phyloP scores from a whole-genome alignment of 805 yeast species.

The Hemisphaericaspora nanyangensis region DNA sequence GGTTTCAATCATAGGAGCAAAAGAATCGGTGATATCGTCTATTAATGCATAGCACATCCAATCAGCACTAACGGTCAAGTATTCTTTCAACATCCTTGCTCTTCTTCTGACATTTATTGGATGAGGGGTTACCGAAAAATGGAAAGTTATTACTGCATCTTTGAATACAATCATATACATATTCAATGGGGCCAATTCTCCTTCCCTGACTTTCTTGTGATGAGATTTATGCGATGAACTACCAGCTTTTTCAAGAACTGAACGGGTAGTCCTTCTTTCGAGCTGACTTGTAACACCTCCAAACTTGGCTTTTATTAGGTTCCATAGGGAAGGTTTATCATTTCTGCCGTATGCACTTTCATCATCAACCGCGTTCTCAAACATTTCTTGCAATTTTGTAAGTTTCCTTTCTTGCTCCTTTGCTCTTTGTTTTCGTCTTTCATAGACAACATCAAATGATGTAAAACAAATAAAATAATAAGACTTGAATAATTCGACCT shows the following conservation, averaged over 20 bases:
- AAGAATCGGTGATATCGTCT: conserved; percentile 96
- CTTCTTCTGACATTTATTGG: conserved; percentile 94
- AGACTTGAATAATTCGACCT: conserved; percentile 86
- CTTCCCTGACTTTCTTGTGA: conserved; percentile 34
- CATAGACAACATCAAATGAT: conserved; percentile 63
- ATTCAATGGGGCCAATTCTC: conserved; percentile 81
- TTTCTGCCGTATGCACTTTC: conserved; percentile 14
- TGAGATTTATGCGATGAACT: conserved; percentile 20
- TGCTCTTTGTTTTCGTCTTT: conserved; percentile 52
- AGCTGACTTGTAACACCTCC: background rate
- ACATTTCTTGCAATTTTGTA: conserved; percentile 35
- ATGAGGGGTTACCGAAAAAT: conserved; percentile 92
- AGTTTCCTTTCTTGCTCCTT: conserved; percentile 41
- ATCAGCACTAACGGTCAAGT: conserved; percentile 85
- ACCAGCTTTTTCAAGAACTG: conserved; percentile 9
- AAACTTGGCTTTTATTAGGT: conserved; percentile 1
- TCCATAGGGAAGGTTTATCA: conserved; percentile 16
- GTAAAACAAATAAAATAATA: conserved; percentile 88
- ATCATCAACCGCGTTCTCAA: conserved; percentile 17
- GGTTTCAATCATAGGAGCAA: conserved; percentile 92
- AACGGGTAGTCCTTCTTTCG: conserved; percentile 4
- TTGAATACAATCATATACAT: conserved; percentile 91
- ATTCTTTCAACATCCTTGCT: conserved; percentile 82
- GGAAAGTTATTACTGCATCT: conserved; percentile 89
- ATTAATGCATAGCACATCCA: conserved; percentile 97